Percentiles rank a stretch among this genome's conserved stretches.
These are phyloP conservation scores for Senna siamea DNA, from an alignment of 306 rosid genomes.

Conservation along the genomic window DNA sequence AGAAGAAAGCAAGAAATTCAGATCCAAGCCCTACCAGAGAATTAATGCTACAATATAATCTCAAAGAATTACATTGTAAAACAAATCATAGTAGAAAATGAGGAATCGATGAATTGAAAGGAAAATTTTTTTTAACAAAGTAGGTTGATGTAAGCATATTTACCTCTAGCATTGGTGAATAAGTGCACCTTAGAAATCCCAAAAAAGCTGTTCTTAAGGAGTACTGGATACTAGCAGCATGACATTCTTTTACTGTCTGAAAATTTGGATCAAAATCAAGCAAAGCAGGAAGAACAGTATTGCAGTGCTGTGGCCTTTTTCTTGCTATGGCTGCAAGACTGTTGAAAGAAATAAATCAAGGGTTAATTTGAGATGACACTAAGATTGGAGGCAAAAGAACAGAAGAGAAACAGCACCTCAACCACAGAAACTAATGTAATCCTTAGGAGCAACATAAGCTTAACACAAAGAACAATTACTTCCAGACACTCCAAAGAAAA, in stretches of 20 bases:
- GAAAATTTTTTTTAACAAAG: background rate
- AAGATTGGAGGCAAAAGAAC: background rate
- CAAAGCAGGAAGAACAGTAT: conserved; percentile 65
- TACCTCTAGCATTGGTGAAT: conserved; percentile 84
- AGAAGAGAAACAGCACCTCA: conserved; percentile 3
- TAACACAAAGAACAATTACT: conserved; percentile 1
- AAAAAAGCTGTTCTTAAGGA: conserved; percentile 87
- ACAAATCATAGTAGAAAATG: conserved; percentile 7
- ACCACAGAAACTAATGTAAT: conserved; percentile 35
- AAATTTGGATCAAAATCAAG: conserved; percentile 79
- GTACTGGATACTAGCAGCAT: conserved; percentile 77
- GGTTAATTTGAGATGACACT: conserved; percentile 36
- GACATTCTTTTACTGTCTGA: conserved; percentile 72
- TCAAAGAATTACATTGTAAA: background rate
- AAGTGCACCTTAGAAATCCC: conserved; percentile 90
- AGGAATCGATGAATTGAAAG: background rate
- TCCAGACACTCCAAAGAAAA: background rate
- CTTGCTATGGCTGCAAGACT: conserved; percentile 91
- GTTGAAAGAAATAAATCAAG: conserved; percentile 46
- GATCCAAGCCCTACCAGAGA: background rate
- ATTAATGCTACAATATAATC: conserved; percentile 6
- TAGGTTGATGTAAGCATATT: conserved; percentile 17
- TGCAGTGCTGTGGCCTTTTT: conserved; percentile 80
- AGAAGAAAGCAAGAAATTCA: conserved; percentile 6
- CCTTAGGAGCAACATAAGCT: conserved; percentile 28